Conservation (phyloP, 352 stramenopile genomes). For the Plasmopara muralis region DNA sequence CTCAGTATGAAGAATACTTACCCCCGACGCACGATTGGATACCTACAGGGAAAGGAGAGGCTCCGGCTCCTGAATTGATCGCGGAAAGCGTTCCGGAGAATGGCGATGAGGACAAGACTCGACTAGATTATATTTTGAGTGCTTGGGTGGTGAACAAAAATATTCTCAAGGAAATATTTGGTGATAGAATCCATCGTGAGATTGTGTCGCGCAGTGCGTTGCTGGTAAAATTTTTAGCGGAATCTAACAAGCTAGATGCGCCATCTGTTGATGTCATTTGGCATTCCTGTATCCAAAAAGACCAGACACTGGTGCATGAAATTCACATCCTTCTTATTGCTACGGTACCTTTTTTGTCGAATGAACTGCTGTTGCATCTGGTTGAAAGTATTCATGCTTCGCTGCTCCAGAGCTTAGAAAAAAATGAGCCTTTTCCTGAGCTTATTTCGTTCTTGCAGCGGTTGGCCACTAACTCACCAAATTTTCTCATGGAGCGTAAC, state of each 20-base stretch:
- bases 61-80: conserved; percentile 62
- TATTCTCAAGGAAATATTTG: conserved; percentile 83
- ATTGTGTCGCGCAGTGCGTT: conserved; percentile 77
- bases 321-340: conserved; percentile 77
- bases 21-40: conserved; percentile 89
- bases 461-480: conserved; percentile 51
- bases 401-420: conserved; percentile 39
- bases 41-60: conserved; percentile 62
- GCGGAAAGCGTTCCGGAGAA: conserved; percentile 56
- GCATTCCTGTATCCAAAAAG: conserved; percentile 77
- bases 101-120: conserved; percentile 37
- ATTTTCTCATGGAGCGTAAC: conserved; percentile 67
- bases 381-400: conserved; percentile 60
- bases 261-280: conserved; percentile 69
- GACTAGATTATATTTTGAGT: conserved; percentile 70
- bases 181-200: conserved; percentile 83
- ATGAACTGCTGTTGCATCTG: conserved; percentile 61
- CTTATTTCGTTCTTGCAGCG: conserved; percentile 78
- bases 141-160: conserved; percentile 65
- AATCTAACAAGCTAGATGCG: conserved; percentile 68
- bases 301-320: conserved; percentile 74
- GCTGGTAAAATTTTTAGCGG: conserved; percentile 80
- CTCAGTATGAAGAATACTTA: conserved; percentile 88
- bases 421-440: conserved; percentile 59
- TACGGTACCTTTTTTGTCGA: conserved; percentile 68